Evolutionary conservation across 148 eudicot genomes (phyloP), one percentile per base, ranked within the genome.

Genomic region (Silene conica): DNA sequence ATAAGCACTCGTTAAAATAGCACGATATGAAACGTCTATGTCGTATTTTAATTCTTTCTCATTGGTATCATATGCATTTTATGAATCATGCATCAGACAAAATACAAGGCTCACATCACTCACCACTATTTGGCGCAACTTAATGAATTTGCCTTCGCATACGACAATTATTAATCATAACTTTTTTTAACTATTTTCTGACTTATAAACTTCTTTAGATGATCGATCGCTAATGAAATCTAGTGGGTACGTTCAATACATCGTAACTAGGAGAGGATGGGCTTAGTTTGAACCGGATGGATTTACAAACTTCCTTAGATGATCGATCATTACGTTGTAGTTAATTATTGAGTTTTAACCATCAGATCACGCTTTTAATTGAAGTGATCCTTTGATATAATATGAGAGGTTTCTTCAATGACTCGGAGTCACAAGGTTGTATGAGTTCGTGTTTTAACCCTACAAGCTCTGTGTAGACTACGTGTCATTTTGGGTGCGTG

Each of bases 51-150:
- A 64, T 34, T 54, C 11, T 21, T 21, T 38, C n/a, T 63, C 12
- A 57, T 21, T 56, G 11, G 64, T 14, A 67, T 67, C 23, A 67
- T 34, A 34, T 34, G 41, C 41, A 34, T 2, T 34, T 5, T 28
- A 62, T 79, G 75, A 70, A 63, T 79, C 71, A 74, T 63, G 74
- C 61, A 74, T 54, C 21, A 63, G 78, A 74, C 75, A 74, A 79
- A 69, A 38, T 6, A 21, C 54, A 23, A n/a, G 63, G 63, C 74
- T 21, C n/a, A 31, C 14, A 38, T 69, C 23, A 52, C 41, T 26
- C 52, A 59, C 50, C 64, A 73, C 20, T 8, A 4, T 8, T 60
- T 74, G 43, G 68, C 58, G 63, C 67, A 59, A 45, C 41, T 59
- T 58, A 69, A 73, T 67, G 54, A 73, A 16, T 66, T 13, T 67